Percentiles rank a stretch among this genome's conserved stretches.
These are phyloP conservation scores for Pseudonectria foliicola DNA, from an alignment of 2,329 filamentous ascomycete genomes.

Conservation along the genomic window DNA sequence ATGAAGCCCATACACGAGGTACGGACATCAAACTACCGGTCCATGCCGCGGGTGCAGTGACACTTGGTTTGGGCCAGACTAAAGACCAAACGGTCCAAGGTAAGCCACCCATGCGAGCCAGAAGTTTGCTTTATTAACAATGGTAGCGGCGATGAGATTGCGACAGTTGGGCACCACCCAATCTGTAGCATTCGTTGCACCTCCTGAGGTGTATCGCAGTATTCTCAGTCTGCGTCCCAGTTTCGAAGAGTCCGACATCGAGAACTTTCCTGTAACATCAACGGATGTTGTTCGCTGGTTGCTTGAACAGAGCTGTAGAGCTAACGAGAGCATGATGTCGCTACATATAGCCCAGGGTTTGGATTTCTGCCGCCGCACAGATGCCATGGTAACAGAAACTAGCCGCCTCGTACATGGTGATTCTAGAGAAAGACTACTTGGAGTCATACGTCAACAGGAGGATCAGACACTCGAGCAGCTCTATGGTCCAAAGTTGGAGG, in stretches of 20 bases:
- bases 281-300: slow-evolving; percentile 45
- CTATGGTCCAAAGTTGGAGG: slow-evolving; percentile 42
- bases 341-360: slow-evolving; percentile 53
- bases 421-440: slow-evolving; percentile 27
- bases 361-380: slow-evolving; percentile 51
- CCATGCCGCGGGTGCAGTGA: slow-evolving; percentile 43
- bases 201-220: slow-evolving; percentile 55
- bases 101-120: slow-evolving; percentile 23
- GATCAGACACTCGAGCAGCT: slow-evolving; percentile 50
- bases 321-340: slow-evolving; percentile 50
- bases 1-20: slow-evolving; percentile 54
- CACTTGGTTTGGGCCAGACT: slow-evolving; percentile 47
- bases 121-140: background rate
- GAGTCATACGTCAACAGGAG: slow-evolving; percentile 38
- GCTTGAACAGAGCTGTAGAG: slow-evolving; percentile 54
- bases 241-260: too few relatives aligned
- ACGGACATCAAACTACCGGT: slow-evolving; percentile 51
- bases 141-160: slow-evolving; percentile 55
- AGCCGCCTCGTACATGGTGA: slow-evolving; percentile 30
- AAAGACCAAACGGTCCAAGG: slow-evolving; percentile 58
- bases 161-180: slow-evolving; percentile 51
- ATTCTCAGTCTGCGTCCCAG: slow-evolving; percentile 39
- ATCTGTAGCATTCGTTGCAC: slow-evolving; percentile 47
- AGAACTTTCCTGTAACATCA: slow-evolving; percentile 8
- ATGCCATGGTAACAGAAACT: slow-evolving; percentile 38